These are phyloP conservation scores for Aureobasidium musti DNA, from an alignment of 2,329 filamentous ascomycete species.

Conservation along the genomic window DNA sequence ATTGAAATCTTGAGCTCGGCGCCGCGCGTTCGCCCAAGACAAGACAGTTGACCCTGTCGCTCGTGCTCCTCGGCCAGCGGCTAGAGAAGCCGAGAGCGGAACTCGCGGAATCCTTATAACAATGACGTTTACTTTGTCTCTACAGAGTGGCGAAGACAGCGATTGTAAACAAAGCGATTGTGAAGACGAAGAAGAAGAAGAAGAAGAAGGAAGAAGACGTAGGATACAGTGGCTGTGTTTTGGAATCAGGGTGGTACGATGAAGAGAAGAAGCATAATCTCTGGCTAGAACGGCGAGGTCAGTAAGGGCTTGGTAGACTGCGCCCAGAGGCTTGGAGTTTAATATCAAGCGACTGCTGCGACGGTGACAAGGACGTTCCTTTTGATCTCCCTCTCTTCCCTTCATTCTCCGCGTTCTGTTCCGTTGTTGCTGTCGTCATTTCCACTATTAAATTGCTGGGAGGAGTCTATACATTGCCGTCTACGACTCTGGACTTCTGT, in stretches of 20 bases:
- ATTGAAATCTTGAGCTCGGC: not conserved
- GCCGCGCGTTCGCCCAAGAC: conserved; percentile 25
- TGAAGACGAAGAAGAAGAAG: not conserved
- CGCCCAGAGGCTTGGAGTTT: conserved; percentile 23
- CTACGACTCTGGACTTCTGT: not conserved
- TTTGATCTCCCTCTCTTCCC: not conserved
- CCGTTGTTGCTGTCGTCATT: not conserved
- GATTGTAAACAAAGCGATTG: not conserved
- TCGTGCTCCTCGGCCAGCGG: not conserved
- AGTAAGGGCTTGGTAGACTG: conserved; percentile 21
- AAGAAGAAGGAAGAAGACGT: not conserved
- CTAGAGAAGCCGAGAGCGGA: conserved; percentile 2
- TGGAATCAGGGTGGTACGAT: not conserved
- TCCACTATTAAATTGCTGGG: too few relatives aligned
- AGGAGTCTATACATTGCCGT: not conserved
- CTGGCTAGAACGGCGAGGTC: not conserved
- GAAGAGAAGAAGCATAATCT: not conserved
- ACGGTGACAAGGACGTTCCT: conserved; percentile 15
- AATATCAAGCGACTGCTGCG: not conserved
- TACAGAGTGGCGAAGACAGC: not conserved
- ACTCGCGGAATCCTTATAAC: not conserved
- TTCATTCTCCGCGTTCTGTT: not conserved
- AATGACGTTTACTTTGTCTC: conserved; percentile 8
- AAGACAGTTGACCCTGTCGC: not conserved
- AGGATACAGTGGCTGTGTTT: not conserved